Conservation (phyloP, 257 asterid species). For the Gentiana dahurica region DNA sequence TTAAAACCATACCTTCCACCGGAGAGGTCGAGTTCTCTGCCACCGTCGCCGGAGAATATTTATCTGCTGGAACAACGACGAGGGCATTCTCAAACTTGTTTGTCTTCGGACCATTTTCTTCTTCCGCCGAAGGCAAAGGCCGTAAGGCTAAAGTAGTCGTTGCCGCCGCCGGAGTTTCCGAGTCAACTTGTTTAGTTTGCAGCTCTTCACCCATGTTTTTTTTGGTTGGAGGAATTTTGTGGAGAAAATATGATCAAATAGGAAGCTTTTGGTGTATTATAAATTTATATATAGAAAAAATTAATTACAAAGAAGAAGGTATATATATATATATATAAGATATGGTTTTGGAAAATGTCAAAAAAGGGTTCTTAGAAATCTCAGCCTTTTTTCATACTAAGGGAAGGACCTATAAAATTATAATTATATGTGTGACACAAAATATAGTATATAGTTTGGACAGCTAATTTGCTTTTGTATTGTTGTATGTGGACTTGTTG, state of each 20-base stretch:
- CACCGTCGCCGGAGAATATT: constrained; percentile 4
- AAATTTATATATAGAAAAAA: no score
- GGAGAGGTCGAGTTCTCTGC: constrained; percentile 1
- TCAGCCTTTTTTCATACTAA: no score
- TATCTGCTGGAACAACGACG: constrained; percentile 8
- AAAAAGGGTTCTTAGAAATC: no score
- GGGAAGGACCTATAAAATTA: no score
- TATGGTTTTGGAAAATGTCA: no score
- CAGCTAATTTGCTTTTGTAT: no score
- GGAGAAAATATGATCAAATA: background rate
- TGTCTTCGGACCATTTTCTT: constrained; percentile 4
- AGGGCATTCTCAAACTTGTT: constrained; percentile 13
- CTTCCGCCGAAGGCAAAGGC: background rate
- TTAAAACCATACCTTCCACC: constrained; percentile 10
- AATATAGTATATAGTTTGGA: no score
- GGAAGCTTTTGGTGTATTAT: background rate
- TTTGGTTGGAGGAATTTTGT: background rate
- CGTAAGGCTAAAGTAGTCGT: no score
- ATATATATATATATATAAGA: no score
- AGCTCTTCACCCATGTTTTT: constrained; percentile 16
- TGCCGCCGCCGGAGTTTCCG: background rate
- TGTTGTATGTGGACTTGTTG: no score
- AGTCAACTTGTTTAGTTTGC: constrained; percentile 5
- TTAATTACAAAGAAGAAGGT: no score
- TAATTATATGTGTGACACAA: no score